phyloP scores from a whole-genome alignment of 306 rosid genomes.

The Boehmeria nivea region DNA sequence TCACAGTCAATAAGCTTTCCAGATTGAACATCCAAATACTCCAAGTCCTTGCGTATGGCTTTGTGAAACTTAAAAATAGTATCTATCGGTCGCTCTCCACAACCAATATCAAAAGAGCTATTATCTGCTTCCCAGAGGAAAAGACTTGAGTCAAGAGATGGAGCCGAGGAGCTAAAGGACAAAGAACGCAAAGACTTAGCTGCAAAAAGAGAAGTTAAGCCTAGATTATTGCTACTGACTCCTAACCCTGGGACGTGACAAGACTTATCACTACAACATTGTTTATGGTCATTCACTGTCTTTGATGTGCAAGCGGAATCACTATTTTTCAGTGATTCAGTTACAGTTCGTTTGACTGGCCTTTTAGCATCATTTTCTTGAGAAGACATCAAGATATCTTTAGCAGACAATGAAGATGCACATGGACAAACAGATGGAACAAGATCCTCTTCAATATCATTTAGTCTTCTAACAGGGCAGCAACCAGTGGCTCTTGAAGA shows the following conservation, averaged over 20 bases:
- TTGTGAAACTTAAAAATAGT: constrained; percentile 96
- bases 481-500: constrained; percentile 68
- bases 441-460: constrained; percentile 66
- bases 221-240: constrained; percentile 77
- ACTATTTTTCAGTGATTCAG: constrained; percentile 36
- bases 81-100: constrained; percentile 92
- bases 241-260: constrained; percentile 96
- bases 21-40: constrained; percentile 94
- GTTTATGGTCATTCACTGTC: constrained; percentile 37
- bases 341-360: constrained; percentile 48
- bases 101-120: constrained; percentile 50
- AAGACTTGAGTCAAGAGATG: constrained; percentile 92
- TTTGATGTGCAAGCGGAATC: constrained; percentile 35
- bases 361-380: constrained; percentile 49
- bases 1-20: constrained; percentile 90
- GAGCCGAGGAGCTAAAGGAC: constrained; percentile 77
- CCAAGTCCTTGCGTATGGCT: constrained; percentile 97
- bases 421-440: constrained; percentile 44
- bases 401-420: constrained; percentile 47
- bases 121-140: constrained; percentile 86
- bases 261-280: constrained; percentile 56
- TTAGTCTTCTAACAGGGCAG: constrained; percentile 68
- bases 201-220: constrained; percentile 64
- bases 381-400: constrained; percentile 41
- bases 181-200: constrained; percentile 82